phyloP scores from a whole-genome alignment of 306 rosid species.

The Quercus suber region DNA sequence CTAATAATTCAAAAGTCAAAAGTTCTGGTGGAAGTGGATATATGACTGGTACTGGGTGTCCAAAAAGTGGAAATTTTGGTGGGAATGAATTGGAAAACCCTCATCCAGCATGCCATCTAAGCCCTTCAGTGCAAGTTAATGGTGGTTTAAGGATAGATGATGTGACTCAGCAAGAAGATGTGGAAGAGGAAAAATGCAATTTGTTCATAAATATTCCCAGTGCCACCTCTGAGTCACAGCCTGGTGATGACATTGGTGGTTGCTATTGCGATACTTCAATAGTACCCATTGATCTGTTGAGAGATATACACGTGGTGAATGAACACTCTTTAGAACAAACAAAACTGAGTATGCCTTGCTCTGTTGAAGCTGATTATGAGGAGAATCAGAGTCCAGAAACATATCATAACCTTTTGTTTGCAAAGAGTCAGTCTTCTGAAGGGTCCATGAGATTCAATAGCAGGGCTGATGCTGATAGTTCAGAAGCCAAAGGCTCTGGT shows the following conservation, averaged over 20 bases:
- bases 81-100: conserved; percentile 9
- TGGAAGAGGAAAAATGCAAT: conserved; percentile 7
- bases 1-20: not conserved
- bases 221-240: not conserved
- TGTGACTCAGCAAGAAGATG: not conserved
- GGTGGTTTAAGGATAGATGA: not conserved
- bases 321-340: not conserved
- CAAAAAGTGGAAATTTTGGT: not conserved
- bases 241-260: conserved; percentile 5
- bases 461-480: not conserved
- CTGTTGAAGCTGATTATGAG: not conserved
- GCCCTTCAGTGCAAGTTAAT: conserved; percentile 12
- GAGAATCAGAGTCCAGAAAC: conserved; percentile 1
- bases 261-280: not conserved
- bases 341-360: not conserved
- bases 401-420: not conserved
- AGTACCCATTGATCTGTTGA: not conserved
- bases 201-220: conserved; percentile 4
- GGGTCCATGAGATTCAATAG: not conserved
- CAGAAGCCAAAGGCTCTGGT: not conserved
- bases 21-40: too few relatives aligned
- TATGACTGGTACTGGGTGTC: too few relatives aligned
- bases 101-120: not conserved
- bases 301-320: not conserved
- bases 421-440: conserved; percentile 8